Percentiles rank a stretch among this genome's conserved stretches.
Evolutionary conservation across 2,329 filamentous ascomycete genomes (phyloP).

Genomic region (Phaeophleospora eucalypticola): DNA sequence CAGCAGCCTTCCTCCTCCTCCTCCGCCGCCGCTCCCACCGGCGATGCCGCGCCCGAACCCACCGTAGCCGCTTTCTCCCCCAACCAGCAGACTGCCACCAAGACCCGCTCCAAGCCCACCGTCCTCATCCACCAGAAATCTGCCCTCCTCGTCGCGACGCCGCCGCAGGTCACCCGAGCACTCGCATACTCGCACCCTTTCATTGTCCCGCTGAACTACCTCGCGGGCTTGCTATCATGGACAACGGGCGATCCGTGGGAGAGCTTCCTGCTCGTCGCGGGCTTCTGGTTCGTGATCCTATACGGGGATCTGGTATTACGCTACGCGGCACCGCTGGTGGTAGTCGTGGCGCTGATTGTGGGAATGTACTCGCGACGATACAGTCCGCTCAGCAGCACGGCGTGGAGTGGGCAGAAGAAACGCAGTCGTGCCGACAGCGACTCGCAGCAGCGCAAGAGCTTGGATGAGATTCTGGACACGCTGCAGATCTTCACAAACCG

Average conservation of each 20-base stretch:
- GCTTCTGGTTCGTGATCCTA: conserved; percentile 79
- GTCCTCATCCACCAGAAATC: conserved; percentile 97
- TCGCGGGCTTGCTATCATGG: conserved; percentile 86
- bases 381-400: conserved; percentile 82
- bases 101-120: conserved; percentile 18
- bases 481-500: conserved; percentile 84
- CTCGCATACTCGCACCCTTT: conserved; percentile 96
- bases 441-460: conserved; percentile 78
- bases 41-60: conserved; percentile 44
- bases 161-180: conserved; percentile 88
- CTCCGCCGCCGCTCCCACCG: conserved; percentile 14
- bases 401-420: conserved; percentile 64
- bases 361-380: conserved; percentile 92
- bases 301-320: conserved; percentile 83
- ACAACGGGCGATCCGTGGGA: conserved; percentile 93
- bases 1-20: conserved; percentile 7
- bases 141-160: conserved; percentile 84
- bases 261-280: conserved; percentile 81
- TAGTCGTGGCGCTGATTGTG: conserved; percentile 73
- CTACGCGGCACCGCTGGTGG: conserved; percentile 75
- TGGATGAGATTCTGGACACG: conserved; percentile 96
- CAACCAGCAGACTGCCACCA: conserved; percentile 56
- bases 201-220: conserved; percentile 78
- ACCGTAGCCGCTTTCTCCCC: conserved; percentile 91
- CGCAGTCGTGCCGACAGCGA: conserved; percentile 53